Conservation (phyloP, 495 filamentous ascomycete genomes). For the Trichoderma reesei region DNA sequence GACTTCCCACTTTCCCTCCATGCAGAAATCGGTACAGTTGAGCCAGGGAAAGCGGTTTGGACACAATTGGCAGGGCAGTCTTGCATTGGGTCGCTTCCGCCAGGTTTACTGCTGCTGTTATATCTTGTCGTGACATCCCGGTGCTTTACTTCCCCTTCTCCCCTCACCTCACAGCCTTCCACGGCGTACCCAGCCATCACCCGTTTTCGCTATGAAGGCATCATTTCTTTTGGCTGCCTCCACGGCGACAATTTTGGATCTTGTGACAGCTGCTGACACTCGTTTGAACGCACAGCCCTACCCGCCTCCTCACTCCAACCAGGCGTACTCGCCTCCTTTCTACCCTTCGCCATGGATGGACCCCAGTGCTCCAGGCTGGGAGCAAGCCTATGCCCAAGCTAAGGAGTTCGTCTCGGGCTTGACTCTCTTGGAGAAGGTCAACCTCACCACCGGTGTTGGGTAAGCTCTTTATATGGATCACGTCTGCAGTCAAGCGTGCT, state of each 20-base stretch:
- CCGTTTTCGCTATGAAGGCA: neutral
- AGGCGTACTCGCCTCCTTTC: slow-evolving; percentile 41
- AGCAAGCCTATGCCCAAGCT: slow-evolving; percentile 67
- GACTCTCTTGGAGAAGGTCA: slow-evolving; percentile 85
- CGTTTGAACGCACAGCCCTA: slow-evolving; percentile 15
- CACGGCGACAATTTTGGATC: neutral
- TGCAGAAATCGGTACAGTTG: neutral
- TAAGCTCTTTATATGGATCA: slow-evolving; percentile 25
- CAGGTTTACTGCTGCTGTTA: neutral
- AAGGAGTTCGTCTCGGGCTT: slow-evolving; percentile 70
- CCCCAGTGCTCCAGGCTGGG: slow-evolving; percentile 61
- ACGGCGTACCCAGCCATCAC: neutral
- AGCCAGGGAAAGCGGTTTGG: neutral
- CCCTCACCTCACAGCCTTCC: neutral
- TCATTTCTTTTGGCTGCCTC: neutral
- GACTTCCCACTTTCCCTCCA: neutral
- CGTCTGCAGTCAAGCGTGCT: neutral
- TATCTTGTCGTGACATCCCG: neutral
- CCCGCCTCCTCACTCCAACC: slow-evolving; percentile 16
- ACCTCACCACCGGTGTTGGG: slow-evolving; percentile 80
- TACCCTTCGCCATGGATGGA: slow-evolving; percentile 84
- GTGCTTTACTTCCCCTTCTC: neutral
- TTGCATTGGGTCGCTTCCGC: neutral
- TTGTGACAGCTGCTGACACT: slow-evolving; percentile 18
- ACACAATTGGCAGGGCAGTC: neutral